These are phyloP conservation scores for Canariomyces notabilis DNA, from an alignment of 2,329 filamentous ascomycete species.

Conservation along the genomic window DNA sequence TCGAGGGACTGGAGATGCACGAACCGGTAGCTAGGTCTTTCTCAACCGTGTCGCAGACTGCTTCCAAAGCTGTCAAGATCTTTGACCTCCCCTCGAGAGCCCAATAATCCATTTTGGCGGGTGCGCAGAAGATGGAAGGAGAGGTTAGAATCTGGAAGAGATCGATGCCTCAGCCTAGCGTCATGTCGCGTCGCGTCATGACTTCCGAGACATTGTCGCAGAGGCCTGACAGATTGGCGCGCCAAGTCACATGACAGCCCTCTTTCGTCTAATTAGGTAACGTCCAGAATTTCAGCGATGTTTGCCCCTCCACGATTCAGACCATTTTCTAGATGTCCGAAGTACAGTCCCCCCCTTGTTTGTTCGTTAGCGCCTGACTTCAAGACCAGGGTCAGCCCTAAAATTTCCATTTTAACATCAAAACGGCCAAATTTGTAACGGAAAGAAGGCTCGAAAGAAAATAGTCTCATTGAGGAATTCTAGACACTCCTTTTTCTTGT, in stretches of 20 bases:
- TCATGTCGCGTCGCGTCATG: neutral
- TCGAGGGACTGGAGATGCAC: neutral
- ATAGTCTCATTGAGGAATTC: too few relatives aligned
- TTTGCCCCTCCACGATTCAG: too few relatives aligned
- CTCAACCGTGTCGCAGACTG: slow-evolving; percentile 20
- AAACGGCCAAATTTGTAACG: too few relatives aligned
- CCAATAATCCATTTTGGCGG: slow-evolving; percentile 20
- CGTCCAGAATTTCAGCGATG: slow-evolving; percentile 4
- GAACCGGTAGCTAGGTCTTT: slow-evolving; percentile 18
- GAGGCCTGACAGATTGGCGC: neutral
- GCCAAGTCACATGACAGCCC: neutral
- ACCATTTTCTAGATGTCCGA: too few relatives aligned
- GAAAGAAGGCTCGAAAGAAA: too few relatives aligned
- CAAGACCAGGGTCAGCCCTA: too few relatives aligned
- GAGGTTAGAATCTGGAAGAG: neutral
- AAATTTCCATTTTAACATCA: too few relatives aligned
- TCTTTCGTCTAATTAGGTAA: too few relatives aligned
- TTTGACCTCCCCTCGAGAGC: slow-evolving; percentile 14
- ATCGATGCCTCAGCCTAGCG: neutral
- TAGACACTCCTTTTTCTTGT: too few relatives aligned
- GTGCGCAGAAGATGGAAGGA: neutral
- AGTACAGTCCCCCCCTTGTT: too few relatives aligned
- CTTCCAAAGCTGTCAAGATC: slow-evolving; percentile 21
- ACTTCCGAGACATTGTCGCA: too few relatives aligned
- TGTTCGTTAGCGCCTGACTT: too few relatives aligned